Evolutionary conservation across 2,329 filamentous ascomycete species (phyloP).

Genomic region (Monosporascus cannonballus): DNA sequence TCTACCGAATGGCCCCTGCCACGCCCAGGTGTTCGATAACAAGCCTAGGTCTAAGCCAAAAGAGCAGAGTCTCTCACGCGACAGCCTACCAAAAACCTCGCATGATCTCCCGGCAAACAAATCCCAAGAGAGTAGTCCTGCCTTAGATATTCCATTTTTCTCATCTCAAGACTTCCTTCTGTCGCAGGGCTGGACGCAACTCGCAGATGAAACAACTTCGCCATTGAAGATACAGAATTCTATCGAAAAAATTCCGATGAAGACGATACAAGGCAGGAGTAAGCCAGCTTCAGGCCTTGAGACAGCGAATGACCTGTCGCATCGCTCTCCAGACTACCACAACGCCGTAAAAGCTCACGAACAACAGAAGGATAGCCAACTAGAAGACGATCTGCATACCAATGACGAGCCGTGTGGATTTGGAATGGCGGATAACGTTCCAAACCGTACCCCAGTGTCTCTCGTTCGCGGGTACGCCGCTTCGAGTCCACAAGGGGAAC

Average conservation of each 20-base stretch:
- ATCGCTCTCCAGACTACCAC: background rate
- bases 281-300: background rate
- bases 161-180: conserved; percentile 41
- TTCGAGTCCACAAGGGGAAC: background rate
- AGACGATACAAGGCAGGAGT: background rate
- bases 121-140: conserved; percentile 1
- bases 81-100: conserved; percentile 1
- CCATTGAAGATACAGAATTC: conserved; percentile 2
- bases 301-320: background rate
- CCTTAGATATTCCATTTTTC: conserved; percentile 27
- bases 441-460: background rate
- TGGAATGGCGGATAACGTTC: background rate
- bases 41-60: background rate
- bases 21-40: background rate
- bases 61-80: background rate
- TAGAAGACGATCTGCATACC: background rate
- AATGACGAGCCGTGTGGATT: background rate
- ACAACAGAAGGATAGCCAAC: background rate
- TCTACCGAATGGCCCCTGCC: too few relatives aligned
- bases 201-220: conserved; percentile 24
- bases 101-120: background rate
- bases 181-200: conserved; percentile 40
- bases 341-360: background rate
- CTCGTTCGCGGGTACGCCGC: background rate
- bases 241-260: background rate